Evolutionary conservation across 257 asterid species (phyloP), one percentile per base, ranked within the genome.

Genomic region (Gardenia jasminoides): DNA sequence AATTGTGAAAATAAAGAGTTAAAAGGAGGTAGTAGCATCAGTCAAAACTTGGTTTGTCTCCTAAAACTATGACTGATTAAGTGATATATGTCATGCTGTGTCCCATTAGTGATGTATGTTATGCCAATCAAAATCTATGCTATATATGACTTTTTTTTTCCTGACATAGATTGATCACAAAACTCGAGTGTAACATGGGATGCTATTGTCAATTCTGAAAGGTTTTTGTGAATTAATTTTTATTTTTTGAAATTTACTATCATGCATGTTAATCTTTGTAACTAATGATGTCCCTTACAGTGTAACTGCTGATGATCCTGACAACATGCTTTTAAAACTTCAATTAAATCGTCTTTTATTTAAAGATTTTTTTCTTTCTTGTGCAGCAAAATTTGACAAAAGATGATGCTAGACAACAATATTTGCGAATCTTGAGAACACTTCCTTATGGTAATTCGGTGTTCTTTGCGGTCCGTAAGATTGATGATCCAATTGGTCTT

Each of bases 371-470:
- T 78, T 59, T 44, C 78, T 64, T 82, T 66, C 80, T 62, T 71
- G 71, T 86, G 85, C 79, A 93, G 99, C 96, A 93, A 81, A 92
- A 93, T 75, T 84, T 96, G 90, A 90, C 97, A 46, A 96, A 93
- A 85, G 99, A 96, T 88, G 99, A 96, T 83, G 99, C 99, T 75
- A 86, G 97, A 52, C 97, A 93, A 77, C 99, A 93, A 69, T 96
- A 93, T 84, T 78, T 96, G 88, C 92, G 97, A 78, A 96, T 94
- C 82, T 81, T 96, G 87, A 89, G 95, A 81, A 93, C 97, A 19
- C 97, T 96, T 81, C 98, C 99, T 46, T 96, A 93, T 87, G 99
- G 99, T 80, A 92, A 93, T 88, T 96, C 99, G n/a, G 97, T 96
- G 79, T 96, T 96, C 85, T 96, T 96, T 86, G 89, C 94, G 67